phyloP scores from a whole-genome alignment of 306 rosid genomes.

The Sicyos baderoa region DNA sequence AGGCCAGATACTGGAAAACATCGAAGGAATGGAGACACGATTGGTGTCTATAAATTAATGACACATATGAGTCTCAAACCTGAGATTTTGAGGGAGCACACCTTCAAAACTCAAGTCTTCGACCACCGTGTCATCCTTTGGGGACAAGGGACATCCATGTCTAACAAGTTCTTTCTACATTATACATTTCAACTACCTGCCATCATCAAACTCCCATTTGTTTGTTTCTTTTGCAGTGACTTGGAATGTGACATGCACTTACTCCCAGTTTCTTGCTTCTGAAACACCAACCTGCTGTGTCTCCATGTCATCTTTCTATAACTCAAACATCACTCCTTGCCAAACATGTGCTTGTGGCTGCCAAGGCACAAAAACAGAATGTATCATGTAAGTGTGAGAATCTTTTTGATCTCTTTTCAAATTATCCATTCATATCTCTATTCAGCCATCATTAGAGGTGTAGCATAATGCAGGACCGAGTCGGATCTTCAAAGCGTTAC shows the following conservation, averaged over 20 bases:
- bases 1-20: too few relatives aligned
- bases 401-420: background rate
- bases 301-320: constrained; percentile 81
- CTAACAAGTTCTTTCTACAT: background rate
- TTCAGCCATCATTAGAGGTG: background rate
- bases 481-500: constrained; percentile 43
- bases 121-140: too few relatives aligned
- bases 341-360: constrained; percentile 87
- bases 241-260: constrained; percentile 67
- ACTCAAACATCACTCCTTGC: constrained; percentile 55
- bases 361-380: constrained; percentile 46
- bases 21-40: too few relatives aligned
- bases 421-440: background rate
- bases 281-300: constrained; percentile 84
- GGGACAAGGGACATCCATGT: too few relatives aligned
- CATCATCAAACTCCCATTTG: background rate
- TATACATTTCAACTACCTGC: background rate
- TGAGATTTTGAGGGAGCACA: too few relatives aligned
- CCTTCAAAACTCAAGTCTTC: too few relatives aligned
- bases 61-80: too few relatives aligned
- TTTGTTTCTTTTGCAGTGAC: constrained; percentile 49
- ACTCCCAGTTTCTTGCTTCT: constrained; percentile 77
- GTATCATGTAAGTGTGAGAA: constrained; percentile 46
- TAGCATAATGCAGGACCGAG: constrained; percentile 35
- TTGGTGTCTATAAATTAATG: too few relatives aligned